These are phyloP conservation scores for Phytophthora sp. DNA, from an alignment of 352 stramenopile species.

Conservation along the genomic window DNA sequence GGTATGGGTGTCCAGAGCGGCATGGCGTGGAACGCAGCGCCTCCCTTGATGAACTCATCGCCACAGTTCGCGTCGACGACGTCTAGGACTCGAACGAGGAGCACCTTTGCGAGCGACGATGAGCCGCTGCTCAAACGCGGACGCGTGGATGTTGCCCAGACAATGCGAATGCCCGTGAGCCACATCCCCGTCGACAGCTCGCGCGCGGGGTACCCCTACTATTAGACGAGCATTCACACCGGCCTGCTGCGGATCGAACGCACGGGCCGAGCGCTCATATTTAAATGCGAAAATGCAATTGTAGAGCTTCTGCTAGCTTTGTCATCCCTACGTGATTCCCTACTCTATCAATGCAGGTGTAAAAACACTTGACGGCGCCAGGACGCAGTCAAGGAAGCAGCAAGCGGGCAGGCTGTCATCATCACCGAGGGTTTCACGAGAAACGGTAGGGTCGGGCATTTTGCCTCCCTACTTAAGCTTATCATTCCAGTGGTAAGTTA, in stretches of 20 bases:
- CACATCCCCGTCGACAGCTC: conserved; percentile 20
- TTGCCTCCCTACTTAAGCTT: too few species aligned
- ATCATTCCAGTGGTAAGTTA: too few species aligned
- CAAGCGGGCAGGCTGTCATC: too few species aligned
- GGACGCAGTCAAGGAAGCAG: too few species aligned
- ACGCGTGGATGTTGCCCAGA: conserved; percentile 23
- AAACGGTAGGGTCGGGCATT: too few species aligned
- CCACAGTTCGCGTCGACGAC: conserved; percentile 16
- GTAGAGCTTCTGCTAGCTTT: background rate
- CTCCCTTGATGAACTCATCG: conserved; percentile 15
- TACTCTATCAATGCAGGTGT: too few species aligned
- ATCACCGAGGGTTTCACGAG: too few species aligned
- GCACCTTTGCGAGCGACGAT: conserved; percentile 36
- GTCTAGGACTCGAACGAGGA: conserved; percentile 32
- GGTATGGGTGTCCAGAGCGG: conserved; percentile 12
- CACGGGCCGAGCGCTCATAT: conserved; percentile 21
- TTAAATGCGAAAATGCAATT: conserved; percentile 34
- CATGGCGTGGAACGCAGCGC: conserved; percentile 24
- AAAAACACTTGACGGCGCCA: too few species aligned
- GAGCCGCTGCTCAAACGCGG: conserved; percentile 40
- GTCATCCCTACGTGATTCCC: too few species aligned
- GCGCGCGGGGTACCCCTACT: conserved; percentile 23
- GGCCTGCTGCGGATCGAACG: conserved; percentile 35
- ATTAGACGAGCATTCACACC: conserved; percentile 24
- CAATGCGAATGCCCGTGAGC: conserved; percentile 29